These are phyloP conservation scores for Dioscorea zingiberensis DNA, from an alignment of 106 monocot genomes.

Conservation along the genomic window DNA sequence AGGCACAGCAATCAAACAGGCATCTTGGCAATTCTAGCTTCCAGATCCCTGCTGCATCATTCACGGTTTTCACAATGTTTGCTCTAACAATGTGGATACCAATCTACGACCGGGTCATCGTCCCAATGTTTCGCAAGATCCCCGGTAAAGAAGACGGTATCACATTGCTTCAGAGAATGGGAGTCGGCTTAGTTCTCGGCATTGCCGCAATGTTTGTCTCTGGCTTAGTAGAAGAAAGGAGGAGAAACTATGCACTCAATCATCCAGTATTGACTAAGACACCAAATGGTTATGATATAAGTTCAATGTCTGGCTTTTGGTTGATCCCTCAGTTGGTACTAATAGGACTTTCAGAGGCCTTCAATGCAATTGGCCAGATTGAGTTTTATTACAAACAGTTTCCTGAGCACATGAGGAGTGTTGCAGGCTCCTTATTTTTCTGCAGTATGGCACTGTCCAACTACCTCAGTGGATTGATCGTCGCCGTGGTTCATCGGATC, in stretches of 20 bases:
- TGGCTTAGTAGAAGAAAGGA: conserved; percentile 18
- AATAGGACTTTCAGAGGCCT: conserved; percentile 43
- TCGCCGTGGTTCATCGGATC: conserved; percentile 15
- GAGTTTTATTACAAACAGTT: conserved; percentile 76
- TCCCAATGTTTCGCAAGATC: conserved; percentile 23
- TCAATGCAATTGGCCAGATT: conserved; percentile 30
- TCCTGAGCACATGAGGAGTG: conserved; percentile 74
- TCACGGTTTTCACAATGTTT: conserved; percentile 50
- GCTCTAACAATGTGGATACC: conserved; percentile 60
- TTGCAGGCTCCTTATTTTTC: conserved; percentile 32
- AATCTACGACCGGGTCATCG: conserved; percentile 42
- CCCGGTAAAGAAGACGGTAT: conserved; percentile 23
- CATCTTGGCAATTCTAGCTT: conserved; percentile 24
- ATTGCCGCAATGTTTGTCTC: conserved; percentile 18
- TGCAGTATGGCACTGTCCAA: conserved; percentile 12
- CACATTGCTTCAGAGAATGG: conserved; percentile 55
- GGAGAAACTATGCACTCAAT: conserved; percentile 15
- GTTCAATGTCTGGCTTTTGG: conserved; percentile 44
- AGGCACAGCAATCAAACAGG: conserved; percentile 52
- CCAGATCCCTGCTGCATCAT: conserved; percentile 50
- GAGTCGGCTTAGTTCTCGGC: conserved; percentile 39
- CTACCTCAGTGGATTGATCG: conserved; percentile 41
- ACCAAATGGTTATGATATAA: conserved; percentile 3
- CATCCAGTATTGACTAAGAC: neutral
- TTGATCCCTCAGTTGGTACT: conserved; percentile 37